Evolutionary conservation across 2,329 filamentous ascomycete species (phyloP).

Genomic region (Eutypella sp.): DNA sequence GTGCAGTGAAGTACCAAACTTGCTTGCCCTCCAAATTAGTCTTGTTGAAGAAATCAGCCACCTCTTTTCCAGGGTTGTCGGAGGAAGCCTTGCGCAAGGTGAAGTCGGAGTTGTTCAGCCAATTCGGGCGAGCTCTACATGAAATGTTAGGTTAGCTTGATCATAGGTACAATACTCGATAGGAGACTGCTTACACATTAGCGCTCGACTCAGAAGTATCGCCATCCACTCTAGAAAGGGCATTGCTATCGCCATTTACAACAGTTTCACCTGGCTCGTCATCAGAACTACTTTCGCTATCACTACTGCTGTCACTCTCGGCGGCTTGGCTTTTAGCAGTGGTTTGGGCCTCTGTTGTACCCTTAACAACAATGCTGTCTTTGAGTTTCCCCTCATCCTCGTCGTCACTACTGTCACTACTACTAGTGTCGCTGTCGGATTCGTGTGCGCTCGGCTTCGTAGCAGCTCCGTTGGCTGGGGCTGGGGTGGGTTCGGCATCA

Average conservation of each 20-base stretch:
- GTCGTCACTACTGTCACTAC: conserved; percentile 31
- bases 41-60: conserved; percentile 52
- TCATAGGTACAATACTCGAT: background rate
- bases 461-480: conserved; percentile 16
- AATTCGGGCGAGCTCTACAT: conserved; percentile 25
- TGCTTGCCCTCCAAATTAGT: conserved; percentile 64
- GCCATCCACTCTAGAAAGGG: conserved; percentile 15
- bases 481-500: conserved; percentile 14
- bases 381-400: too few relatives aligned
- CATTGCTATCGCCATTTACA: conserved; percentile 5
- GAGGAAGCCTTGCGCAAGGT: conserved; percentile 44
- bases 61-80: conserved; percentile 39
- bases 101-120: conserved; percentile 49
- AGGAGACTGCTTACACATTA: conserved; percentile 18
- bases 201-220: conserved; percentile 9
- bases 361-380: conserved; percentile 1
- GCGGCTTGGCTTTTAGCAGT: conserved; percentile 3
- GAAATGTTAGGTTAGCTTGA: conserved; percentile 1
- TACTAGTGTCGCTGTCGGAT: conserved; percentile 22
- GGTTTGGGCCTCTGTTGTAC: background rate
- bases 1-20: conserved; percentile 76
- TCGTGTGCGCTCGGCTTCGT: conserved; percentile 4
- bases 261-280: background rate
- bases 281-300: conserved; percentile 7
- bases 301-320: conserved; percentile 4